Evolutionary conservation across 1,284 basidiomycete species (phyloP).

Genomic region (Sphagnurus paluster): DNA sequence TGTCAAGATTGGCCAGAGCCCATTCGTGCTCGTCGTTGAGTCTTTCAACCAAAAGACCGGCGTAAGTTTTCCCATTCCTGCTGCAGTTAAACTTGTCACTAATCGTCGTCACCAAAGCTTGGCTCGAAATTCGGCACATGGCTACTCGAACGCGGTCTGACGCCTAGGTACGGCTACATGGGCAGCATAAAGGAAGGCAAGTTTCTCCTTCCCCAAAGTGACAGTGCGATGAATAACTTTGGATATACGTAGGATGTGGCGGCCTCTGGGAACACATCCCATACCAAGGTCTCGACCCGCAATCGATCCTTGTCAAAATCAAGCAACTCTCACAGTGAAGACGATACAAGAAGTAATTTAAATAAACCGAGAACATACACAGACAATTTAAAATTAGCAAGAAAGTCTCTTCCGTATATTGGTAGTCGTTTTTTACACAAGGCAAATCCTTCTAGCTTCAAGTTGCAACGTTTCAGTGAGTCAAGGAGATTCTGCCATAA

Average conservation of each 20-base stretch:
- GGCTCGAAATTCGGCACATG: constrained; percentile 82
- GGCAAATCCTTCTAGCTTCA: too few species aligned
- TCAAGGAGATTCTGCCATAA: too few species aligned
- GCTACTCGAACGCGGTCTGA: constrained; percentile 77
- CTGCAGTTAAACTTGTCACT: not conserved
- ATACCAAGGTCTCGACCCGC: constrained; percentile 70
- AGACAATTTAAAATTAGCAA: too few species aligned
- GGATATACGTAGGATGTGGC: constrained; percentile 53
- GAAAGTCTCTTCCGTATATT: too few species aligned
- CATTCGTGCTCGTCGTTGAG: constrained; percentile 82
- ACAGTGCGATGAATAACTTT: constrained; percentile 6
- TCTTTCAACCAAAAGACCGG: constrained; percentile 87
- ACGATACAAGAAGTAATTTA: not conserved
- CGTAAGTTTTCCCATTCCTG: constrained; percentile 33
- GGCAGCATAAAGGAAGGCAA: constrained; percentile 75
- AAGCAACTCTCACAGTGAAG: constrained; percentile 35
- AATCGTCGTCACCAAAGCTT: constrained; percentile 42
- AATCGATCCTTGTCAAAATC: constrained; percentile 70
- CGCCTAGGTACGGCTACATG: constrained; percentile 80
- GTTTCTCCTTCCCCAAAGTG: constrained; percentile 19
- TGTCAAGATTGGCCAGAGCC: constrained; percentile 67
- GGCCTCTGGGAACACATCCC: constrained; percentile 83
- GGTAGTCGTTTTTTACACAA: too few species aligned
- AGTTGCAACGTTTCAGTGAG: too few species aligned
- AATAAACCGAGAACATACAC: too few species aligned